These are phyloP conservation scores for Melanomma pulvis-pyrius DNA, from an alignment of 495 filamentous ascomycete genomes.

Conservation along the genomic window DNA sequence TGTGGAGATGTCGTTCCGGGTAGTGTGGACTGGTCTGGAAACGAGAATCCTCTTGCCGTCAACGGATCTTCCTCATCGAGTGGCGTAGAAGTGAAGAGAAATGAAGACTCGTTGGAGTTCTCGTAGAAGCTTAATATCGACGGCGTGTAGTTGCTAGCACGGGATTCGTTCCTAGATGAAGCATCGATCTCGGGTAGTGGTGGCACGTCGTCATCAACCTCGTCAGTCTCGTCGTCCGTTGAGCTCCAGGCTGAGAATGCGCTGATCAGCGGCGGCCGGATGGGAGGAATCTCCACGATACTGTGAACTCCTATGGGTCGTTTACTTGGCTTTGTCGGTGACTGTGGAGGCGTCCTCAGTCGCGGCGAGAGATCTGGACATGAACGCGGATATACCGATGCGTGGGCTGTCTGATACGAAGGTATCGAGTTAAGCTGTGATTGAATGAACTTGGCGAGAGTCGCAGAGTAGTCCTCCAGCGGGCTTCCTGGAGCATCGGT, in stretches of 20 bases:
- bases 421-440: slow-evolving; percentile 25
- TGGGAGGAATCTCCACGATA: slow-evolving; percentile 23
- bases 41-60: slow-evolving; percentile 2
- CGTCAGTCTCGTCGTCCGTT: slow-evolving; percentile 30
- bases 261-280: slow-evolving; percentile 28
- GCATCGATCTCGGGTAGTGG: background rate
- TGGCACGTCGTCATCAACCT: slow-evolving; percentile 12
- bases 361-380: slow-evolving; percentile 21
- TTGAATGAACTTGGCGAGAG: slow-evolving; percentile 32
- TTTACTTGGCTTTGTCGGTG: slow-evolving; percentile 4
- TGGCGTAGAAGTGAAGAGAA: slow-evolving; percentile 24
- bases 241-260: slow-evolving; percentile 34
- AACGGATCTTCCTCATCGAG: background rate
- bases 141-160: slow-evolving; percentile 9
- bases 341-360: slow-evolving; percentile 17
- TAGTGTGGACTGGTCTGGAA: slow-evolving; percentile 9
- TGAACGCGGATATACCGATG: slow-evolving; percentile 10
- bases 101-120: slow-evolving; percentile 11
- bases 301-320: background rate
- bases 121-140: slow-evolving; percentile 29
- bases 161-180: slow-evolving; percentile 4
- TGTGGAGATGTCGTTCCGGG: background rate
- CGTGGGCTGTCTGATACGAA: slow-evolving; percentile 7
- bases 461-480: slow-evolving; percentile 24
- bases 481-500: background rate